Evolutionary conservation across 495 filamentous ascomycete species (phyloP).

Genomic region (Cercophora scortea): DNA sequence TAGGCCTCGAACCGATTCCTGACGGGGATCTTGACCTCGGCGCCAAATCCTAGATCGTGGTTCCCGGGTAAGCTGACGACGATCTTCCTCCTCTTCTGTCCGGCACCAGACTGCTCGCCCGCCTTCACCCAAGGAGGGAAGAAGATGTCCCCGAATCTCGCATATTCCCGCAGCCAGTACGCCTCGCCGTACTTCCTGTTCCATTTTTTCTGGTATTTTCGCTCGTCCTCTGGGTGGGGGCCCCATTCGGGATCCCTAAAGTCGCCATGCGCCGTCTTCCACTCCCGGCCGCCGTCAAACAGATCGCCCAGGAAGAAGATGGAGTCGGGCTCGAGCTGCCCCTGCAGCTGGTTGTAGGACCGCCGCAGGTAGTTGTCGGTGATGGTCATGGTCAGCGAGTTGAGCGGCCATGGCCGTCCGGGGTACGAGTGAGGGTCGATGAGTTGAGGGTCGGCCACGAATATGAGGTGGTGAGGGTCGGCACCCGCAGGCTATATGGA

Average conservation of each 20-base stretch:
- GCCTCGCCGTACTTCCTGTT: slow-evolving; percentile 60
- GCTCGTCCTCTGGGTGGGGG: slow-evolving; percentile 38
- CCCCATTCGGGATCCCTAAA: slow-evolving; percentile 55
- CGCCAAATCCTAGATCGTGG: slow-evolving; percentile 92
- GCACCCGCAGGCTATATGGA: slow-evolving; percentile 58
- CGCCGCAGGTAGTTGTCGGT: slow-evolving; percentile 86
- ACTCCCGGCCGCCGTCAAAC: slow-evolving; percentile 95
- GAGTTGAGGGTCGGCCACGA: slow-evolving; percentile 95
- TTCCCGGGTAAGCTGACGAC: slow-evolving; percentile 86
- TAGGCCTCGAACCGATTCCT: slow-evolving; percentile 76
- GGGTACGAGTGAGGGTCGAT: slow-evolving; percentile 97
- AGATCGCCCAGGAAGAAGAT: slow-evolving; percentile 89
- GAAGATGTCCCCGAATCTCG: slow-evolving; percentile 73
- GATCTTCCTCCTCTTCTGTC: slow-evolving; percentile 51
- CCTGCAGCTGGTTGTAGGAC: slow-evolving; percentile 65
- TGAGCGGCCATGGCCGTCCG: slow-evolving; percentile 83
- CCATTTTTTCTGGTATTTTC: slow-evolving; percentile 55
- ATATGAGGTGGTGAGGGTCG: slow-evolving; percentile 73
- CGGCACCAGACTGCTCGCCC: slow-evolving; percentile 25
- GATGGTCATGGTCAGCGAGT: slow-evolving; percentile 66
- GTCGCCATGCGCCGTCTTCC: slow-evolving; percentile 57
- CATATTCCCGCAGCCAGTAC: slow-evolving; percentile 80
- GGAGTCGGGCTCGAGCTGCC: slow-evolving; percentile 65
- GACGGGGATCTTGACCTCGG: slow-evolving; percentile 69
- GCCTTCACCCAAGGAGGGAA: slow-evolving; percentile 49